Evolutionary conservation across 768 basidiomycete species (phyloP).

Genomic region (Podaxis mareebaensis): DNA sequence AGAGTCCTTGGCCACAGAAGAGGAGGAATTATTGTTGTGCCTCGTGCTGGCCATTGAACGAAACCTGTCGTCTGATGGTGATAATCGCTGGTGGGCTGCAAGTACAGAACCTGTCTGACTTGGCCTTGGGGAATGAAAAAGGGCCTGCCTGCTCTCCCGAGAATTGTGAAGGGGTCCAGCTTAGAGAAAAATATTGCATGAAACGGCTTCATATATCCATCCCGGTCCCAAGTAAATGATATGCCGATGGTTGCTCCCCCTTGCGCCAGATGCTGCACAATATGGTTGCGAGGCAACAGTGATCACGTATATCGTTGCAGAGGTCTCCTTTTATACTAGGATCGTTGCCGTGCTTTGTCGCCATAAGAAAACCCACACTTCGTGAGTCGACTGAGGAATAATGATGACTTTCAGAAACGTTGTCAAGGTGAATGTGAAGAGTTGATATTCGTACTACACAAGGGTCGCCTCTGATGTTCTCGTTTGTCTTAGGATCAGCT

Average conservation of each 20-base stretch:
- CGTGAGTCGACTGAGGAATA: too few relatives aligned
- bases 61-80: neutral
- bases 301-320: too few relatives aligned
- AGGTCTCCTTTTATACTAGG: neutral
- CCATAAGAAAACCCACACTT: too few relatives aligned
- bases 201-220: neutral
- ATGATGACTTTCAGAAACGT: too few relatives aligned
- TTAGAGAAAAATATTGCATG: neutral
- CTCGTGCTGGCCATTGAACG: neutral
- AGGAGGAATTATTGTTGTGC: conserved; percentile 3
- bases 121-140: neutral
- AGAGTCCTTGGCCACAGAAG: neutral
- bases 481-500: too few relatives aligned
- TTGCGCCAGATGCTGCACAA: too few relatives aligned
- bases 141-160: conserved; percentile 5
- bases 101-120: conserved; percentile 14
- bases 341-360: neutral
- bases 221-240: neutral
- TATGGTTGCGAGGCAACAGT: too few relatives aligned
- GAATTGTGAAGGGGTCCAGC: neutral
- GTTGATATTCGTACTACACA: too few relatives aligned
- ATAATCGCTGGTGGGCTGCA: neutral
- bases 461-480: too few relatives aligned
- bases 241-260: neutral
- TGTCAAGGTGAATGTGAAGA: too few relatives aligned